Evolutionary conservation across 192 early-diverging fungal genomes (phyloP), one percentile per base, ranked within the genome.

Genomic region (Phlyctochytrium arcticum): DNA sequence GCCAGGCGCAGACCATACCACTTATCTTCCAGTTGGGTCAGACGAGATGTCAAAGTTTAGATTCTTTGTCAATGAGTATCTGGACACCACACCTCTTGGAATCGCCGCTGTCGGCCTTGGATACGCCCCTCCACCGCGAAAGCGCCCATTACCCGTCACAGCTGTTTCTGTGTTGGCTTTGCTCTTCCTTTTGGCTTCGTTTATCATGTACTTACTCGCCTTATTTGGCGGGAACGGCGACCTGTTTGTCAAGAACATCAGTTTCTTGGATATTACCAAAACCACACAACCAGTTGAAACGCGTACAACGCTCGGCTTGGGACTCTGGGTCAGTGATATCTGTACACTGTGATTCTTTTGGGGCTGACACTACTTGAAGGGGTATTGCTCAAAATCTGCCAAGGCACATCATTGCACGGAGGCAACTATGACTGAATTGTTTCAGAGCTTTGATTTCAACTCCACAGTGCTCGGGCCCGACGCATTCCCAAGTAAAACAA

Each of bases 71-170:
- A 57, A 29, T 23, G 55, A 57, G 34, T 57, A 57, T 23, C 55
- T 57, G 0, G 55, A 57, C 55, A 57, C 55, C 55, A 36, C 55
- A 15, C 30, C 34, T 23, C 34, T 57, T n/a, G 55, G 55, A 36
- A 32, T 23, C 17, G 50, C 50, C 15, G 49, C 17, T 51, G 27
- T 26, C 15, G 27, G 19, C 15, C 50, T 29, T 15, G 50, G 50
- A 15, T 15, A 15, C 10, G 21, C 24, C 15, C 21, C 27, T 12
- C 26, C 34, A 30, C 24, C 55, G 12, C 24, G 30, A 32, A 57
- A 57, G 24, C 0, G 34, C 24, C 55, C 55, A 35, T 32, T 57
- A 9, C 55, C 55, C 1, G 26, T 57, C 8, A n/a, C 55, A n/a
- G 34, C 55, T 0, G 33, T 57, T n/a, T 57, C 55, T 8, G 24